phyloP scores from a whole-genome alignment of 495 filamentous ascomycete species.

The Daldinia childiae region DNA sequence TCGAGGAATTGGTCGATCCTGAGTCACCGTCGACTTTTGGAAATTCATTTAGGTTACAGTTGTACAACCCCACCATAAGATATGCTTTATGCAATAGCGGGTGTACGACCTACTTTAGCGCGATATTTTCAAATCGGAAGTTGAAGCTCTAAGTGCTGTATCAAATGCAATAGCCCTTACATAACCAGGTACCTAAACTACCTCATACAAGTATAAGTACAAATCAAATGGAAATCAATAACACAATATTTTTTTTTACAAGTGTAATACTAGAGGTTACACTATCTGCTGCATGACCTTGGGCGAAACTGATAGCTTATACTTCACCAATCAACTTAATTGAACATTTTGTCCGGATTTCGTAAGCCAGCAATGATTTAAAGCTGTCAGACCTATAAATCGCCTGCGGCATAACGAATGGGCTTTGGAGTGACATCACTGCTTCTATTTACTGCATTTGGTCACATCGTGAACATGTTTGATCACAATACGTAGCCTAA shows the following conservation, averaged over 20 bases:
- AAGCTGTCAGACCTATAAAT: slow-evolving; percentile 7
- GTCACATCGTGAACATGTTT: slow-evolving; percentile 5
- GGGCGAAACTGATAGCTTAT: background rate
- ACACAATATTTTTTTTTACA: too few relatives aligned
- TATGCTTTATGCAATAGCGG: slow-evolving; percentile 21
- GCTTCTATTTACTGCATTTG: background rate
- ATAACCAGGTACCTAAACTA: background rate
- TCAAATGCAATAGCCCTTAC: too few relatives aligned
- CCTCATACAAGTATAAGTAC: background rate
- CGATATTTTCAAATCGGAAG: background rate
- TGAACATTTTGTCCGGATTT: too few relatives aligned
- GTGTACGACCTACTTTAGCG: background rate
- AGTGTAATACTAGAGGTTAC: background rate
- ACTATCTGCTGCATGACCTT: slow-evolving; percentile 20
- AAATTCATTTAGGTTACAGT: slow-evolving; percentile 33
- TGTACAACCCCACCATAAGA: slow-evolving; percentile 32
- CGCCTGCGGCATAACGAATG: background rate
- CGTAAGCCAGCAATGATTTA: slow-evolving; percentile 1
- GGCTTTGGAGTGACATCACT: slow-evolving; percentile 30
- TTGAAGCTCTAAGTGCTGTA: too few relatives aligned
- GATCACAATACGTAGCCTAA: background rate
- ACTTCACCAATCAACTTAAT: slow-evolving; percentile 6
- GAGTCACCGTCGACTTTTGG: slow-evolving; percentile 34
- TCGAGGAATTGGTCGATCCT: slow-evolving; percentile 14
- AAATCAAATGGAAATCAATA: too few relatives aligned